phyloP scores from a whole-genome alignment of 306 rosid species.

The Hippophae tibetana region DNA sequence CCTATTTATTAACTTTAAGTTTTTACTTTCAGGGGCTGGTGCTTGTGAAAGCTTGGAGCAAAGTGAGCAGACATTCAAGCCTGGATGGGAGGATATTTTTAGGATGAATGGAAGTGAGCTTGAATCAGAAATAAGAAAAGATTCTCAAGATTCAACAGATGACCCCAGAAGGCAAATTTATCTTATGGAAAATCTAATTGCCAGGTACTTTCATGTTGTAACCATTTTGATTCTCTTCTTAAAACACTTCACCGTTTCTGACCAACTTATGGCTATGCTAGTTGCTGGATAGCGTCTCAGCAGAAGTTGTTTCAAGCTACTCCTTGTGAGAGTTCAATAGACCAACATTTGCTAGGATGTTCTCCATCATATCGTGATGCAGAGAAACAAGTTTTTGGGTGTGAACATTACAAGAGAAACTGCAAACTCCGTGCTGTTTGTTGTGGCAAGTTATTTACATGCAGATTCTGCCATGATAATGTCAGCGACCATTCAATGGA shows the following conservation, averaged over 20 bases:
- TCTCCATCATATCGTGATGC: slow-evolving; percentile 55
- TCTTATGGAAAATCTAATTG: slow-evolving; percentile 39
- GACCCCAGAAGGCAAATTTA: slow-evolving; percentile 87
- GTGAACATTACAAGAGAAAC: slow-evolving; percentile 89
- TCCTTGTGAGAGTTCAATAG: slow-evolving; percentile 32
- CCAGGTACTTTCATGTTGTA: slow-evolving; percentile 27
- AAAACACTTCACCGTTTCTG: slow-evolving; percentile 10
- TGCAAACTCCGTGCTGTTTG: slow-evolving; percentile 87
- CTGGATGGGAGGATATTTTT: slow-evolving; percentile 89
- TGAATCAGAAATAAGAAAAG: slow-evolving; percentile 60
- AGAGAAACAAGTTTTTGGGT: slow-evolving; percentile 58
- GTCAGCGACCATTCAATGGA: slow-evolving; percentile 84
- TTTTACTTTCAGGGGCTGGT: slow-evolving; percentile 16
- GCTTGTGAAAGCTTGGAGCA: slow-evolving; percentile 52
- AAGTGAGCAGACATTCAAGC: slow-evolving; percentile 75
- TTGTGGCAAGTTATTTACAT: slow-evolving; percentile 77
- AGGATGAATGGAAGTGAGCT: slow-evolving; percentile 44
- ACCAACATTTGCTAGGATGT: slow-evolving; percentile 41
- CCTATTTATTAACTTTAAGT: slow-evolving; percentile 22
- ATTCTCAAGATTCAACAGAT: slow-evolving; percentile 75
- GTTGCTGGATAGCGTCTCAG: slow-evolving; percentile 86
- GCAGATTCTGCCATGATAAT: slow-evolving; percentile 86
- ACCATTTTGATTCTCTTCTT: slow-evolving; percentile 6
- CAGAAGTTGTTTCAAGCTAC: slow-evolving; percentile 47
- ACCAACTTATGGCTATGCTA: slow-evolving; percentile 19